A percentile compares a stretch with the other conserved stretches of the same genome.
phyloP scores from a whole-genome alignment of 805 yeast genomes.

The Suhomyces sp. region DNA sequence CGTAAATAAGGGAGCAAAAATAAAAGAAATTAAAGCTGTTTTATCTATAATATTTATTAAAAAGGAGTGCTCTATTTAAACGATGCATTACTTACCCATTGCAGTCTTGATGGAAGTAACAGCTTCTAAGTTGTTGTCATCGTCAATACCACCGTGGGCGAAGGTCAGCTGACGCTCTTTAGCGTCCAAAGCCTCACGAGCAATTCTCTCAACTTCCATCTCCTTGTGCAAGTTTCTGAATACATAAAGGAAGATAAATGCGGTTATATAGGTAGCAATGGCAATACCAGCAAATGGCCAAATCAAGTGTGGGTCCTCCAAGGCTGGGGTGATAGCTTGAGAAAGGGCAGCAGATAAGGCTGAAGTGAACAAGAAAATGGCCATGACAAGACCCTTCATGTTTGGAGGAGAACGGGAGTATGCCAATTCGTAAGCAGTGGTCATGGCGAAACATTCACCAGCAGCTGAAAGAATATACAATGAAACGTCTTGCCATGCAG shows the following conservation, averaged over 20 bases:
- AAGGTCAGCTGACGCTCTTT: neutral
- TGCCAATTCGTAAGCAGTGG: constrained; percentile 53
- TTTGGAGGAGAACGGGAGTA: constrained; percentile 50
- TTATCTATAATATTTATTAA: neutral
- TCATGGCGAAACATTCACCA: constrained; percentile 52
- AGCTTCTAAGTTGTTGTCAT: constrained; percentile 20
- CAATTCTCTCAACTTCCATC: constrained; percentile 35
- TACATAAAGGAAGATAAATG: constrained; percentile 30
- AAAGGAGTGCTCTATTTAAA: neutral
- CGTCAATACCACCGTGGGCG: constrained; percentile 17
- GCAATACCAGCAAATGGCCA: constrained; percentile 43
- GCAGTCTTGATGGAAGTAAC: constrained; percentile 30
- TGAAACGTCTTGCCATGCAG: constrained; percentile 29
- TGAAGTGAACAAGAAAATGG: constrained; percentile 41
- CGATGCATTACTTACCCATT: constrained; percentile 20
- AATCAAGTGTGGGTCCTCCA: constrained; percentile 40
- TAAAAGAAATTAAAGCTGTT: neutral
- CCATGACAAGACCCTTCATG: constrained; percentile 51
- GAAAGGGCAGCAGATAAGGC: constrained; percentile 50
- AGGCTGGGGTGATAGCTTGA: constrained; percentile 39
- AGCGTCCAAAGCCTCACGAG: constrained; percentile 19
- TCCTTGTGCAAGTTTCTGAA: constrained; percentile 39
- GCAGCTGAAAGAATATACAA: constrained; percentile 44
- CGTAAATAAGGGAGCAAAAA: no score
- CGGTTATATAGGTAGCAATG: constrained; percentile 34